Evolutionary conservation across 768 basidiomycete species (phyloP), one percentile per base, ranked within the genome.

Genomic region (Lactifluus subvellereus): DNA sequence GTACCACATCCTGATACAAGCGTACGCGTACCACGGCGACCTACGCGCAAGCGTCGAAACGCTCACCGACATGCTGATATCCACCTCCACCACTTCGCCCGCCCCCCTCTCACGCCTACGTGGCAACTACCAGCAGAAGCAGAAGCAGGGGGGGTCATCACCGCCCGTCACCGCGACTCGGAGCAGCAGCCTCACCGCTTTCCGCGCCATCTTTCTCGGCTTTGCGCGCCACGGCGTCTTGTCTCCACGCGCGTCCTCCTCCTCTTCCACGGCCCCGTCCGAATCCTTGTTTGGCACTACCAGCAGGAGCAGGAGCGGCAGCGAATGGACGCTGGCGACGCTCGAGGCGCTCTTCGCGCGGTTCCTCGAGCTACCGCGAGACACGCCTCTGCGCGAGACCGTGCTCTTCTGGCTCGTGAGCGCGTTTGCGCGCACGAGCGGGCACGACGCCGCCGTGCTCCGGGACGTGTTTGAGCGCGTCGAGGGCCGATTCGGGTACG

Each of bases 131-230:
- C 66, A 73, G 4, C 59, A 68, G 30, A 73, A 74, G 2, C 62
- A 60, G 11, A 69, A 69, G 8, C 27, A 27, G 27, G 2, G 27
- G 27, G 27, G 27, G 27, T 27, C 27, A 3, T 27, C 27, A 27
- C 27, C 27, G 3, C 27, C 27, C 27, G 2, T 27, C 27, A 27
- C 27, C 27, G 27, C 27, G 2, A 27, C 27, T 27, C 27, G 27
- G 81, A 78, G 59, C 72, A 70, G 30, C 82, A 58, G 43, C 51
- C 45, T 49, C 52, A 73, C 80, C 22, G 76, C 84, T 37, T 94
- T 87, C 71, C 83, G 89, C 22, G 82, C 82, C 18, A 71, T 94
- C 45, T 92, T 94, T 69, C 78, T 88, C 18, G 91, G 89, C 1
- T 94, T 91, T 71, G 76, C 78, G 7, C 82, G 81, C 11, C 84